A percentile compares a stretch with the other conserved stretches of the same genome.
Evolutionary conservation across 2,329 filamentous ascomycete genomes (phyloP).

Genomic region (Exophiala spinifera): DNA sequence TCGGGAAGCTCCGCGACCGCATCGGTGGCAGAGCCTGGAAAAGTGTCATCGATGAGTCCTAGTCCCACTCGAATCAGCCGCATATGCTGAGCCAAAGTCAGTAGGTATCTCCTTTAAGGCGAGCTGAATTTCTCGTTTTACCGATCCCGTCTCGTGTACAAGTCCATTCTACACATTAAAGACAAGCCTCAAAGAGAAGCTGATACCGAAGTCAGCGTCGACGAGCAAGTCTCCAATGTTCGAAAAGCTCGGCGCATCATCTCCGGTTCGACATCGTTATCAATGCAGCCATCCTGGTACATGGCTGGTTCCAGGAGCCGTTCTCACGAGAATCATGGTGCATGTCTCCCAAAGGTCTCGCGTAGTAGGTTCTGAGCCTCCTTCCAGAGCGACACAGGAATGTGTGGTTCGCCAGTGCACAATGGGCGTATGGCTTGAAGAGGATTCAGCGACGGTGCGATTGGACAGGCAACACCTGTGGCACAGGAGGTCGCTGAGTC

Average conservation of each 20-base stretch:
- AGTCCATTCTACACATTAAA: neutral
- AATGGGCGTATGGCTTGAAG: constrained; percentile 38
- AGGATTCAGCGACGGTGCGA: constrained; percentile 36
- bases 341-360: constrained; percentile 24
- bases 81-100: constrained; percentile 46
- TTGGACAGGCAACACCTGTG: constrained; percentile 35
- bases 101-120: constrained; percentile 43
- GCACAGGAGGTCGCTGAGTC: constrained; percentile 23
- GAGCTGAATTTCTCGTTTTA: constrained; percentile 41
- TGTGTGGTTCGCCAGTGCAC: constrained; percentile 34
- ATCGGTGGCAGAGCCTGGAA: constrained; percentile 51
- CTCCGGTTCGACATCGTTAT: neutral
- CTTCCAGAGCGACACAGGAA: constrained; percentile 31
- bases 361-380: constrained; percentile 30
- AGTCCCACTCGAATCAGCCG: constrained; percentile 46
- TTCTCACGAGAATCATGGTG: constrained; percentile 33
- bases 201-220: neutral
- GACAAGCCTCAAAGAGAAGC: neutral
- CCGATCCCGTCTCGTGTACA: neutral
- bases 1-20: constrained; percentile 47
- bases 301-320: constrained; percentile 34
- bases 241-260: constrained; percentile 23
- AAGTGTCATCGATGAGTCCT: constrained; percentile 44
- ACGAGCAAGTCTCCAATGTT: neutral
- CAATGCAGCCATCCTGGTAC: constrained; percentile 7